Evolutionary conservation across 2,329 filamentous ascomycete species (phyloP), one percentile per base, ranked within the genome.

Genomic region (Fusarium nelsonii): DNA sequence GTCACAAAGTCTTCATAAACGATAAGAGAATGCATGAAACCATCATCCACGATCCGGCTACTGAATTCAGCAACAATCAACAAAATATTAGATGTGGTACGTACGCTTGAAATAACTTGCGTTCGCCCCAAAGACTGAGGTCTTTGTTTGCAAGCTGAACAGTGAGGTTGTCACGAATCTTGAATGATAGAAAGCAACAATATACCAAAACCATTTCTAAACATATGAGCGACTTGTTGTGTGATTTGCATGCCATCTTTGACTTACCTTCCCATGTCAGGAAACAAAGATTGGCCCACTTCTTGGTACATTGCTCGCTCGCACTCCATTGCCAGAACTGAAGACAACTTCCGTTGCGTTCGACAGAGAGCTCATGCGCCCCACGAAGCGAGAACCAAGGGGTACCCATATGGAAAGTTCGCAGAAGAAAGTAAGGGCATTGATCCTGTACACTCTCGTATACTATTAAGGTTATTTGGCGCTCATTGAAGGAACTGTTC

Each of bases 181-280:
- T 90, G 55, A 90, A 80, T 2, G 84, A 83, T 16, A 88, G 76
- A 69, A 90, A 89, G 0, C 84, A 83, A 68, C 83, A 86, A 70
- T 89, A 85, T 66, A 89, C 86, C 1, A 90, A 80, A 3, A 88
- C 84, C 77, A 90, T 82, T 74, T 88, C 88, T 89, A 34, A 4
- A 32, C 4, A 51, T 9, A 58, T 74, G 37, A 71, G 71, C 56
- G 5, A 40, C 3, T 26, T 18, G 11, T n/a, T 10, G 16, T 8
- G 16, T 16, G 15, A 11, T 6, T 28, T 6, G 3, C 14, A 28
- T 8, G 8, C 12, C 11, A 16, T 26, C 11, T 10, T 11, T 12
- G 23, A 50, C 81, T 58, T 70, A 87, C 87, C 86, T 81, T 90
- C 88, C 86, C 86, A 90, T 2, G 86, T 88, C 58, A 84, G 76